These are phyloP conservation scores for Pterocarpus santalinus DNA, from an alignment of 306 rosid genomes.

Conservation along the genomic window DNA sequence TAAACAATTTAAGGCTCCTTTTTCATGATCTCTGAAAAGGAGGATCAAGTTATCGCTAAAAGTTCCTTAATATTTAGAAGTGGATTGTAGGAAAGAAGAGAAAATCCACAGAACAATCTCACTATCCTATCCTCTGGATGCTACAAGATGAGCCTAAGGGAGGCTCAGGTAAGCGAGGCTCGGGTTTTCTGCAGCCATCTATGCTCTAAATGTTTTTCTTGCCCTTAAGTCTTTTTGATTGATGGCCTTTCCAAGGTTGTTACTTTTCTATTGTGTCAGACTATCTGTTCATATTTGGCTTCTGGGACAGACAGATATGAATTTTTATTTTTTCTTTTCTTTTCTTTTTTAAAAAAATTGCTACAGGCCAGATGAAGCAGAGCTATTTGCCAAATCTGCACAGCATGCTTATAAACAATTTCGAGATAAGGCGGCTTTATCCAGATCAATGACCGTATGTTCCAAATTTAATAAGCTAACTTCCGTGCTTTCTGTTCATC, in stretches of 20 bases:
- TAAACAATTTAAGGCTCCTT: slow-evolving; percentile 19
- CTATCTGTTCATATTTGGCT: slow-evolving; percentile 21
- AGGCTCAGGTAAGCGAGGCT: neutral
- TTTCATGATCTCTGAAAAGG: neutral
- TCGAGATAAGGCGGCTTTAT: slow-evolving; percentile 90
- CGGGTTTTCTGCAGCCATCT: neutral
- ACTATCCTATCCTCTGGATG: neutral
- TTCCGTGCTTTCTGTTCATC: neutral
- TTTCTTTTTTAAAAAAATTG: neutral
- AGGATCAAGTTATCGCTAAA: neutral
- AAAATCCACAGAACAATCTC: slow-evolving; percentile 14
- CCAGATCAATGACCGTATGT: slow-evolving; percentile 89
- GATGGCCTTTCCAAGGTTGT: neutral
- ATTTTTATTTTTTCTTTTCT: neutral
- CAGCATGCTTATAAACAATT: slow-evolving; percentile 79
- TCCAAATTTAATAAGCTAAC: slow-evolving; percentile 17
- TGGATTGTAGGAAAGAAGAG: neutral
- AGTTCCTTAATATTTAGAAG: slow-evolving; percentile 25
- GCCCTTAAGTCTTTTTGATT: slow-evolving; percentile 3
- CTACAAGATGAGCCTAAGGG: neutral
- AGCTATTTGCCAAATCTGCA: slow-evolving; percentile 83
- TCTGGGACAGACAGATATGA: slow-evolving; percentile 9
- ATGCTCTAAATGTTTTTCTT: neutral
- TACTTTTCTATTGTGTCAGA: slow-evolving; percentile 26
- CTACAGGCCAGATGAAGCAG: slow-evolving; percentile 90